Evolutionary conservation across 1,139 yeast genomes (phyloP).

Genomic region (Hemisphaericaspora lyxosophila): DNA sequence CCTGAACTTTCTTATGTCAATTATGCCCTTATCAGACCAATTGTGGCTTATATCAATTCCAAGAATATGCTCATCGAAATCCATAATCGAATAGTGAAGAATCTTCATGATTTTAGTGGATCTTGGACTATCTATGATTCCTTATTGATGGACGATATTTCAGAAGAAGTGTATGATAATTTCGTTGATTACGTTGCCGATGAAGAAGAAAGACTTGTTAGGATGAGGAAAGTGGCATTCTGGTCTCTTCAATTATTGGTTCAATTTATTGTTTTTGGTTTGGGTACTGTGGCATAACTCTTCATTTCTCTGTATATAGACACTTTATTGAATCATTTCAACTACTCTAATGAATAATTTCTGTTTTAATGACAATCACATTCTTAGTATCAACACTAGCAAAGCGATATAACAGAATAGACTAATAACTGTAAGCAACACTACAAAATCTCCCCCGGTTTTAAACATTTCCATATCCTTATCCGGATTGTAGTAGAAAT

Average conservation of each 20-base stretch:
- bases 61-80: conserved; percentile 87
- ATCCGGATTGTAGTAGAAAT: conserved; percentile 45
- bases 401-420: conserved; percentile 45
- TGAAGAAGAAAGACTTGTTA: conserved; percentile 69
- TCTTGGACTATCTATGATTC: conserved; percentile 96
- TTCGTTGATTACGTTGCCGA: conserved; percentile 87
- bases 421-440: conserved; percentile 44
- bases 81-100: conserved; percentile 79
- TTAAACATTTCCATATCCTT: conserved; percentile 41
- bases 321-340: too few species aligned
- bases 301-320: conserved; percentile 4
- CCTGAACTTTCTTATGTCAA: conserved; percentile 84
- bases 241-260: conserved; percentile 88
- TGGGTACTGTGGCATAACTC: conserved; percentile 48
- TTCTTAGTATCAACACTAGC: conserved; percentile 39
- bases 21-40: conserved; percentile 88
- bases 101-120: conserved; percentile 82
- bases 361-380: too few species aligned
- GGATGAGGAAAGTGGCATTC: conserved; percentile 84
- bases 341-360: too few species aligned
- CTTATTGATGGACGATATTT: conserved; percentile 84
- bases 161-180: conserved; percentile 86
- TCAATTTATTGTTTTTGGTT: conserved; percentile 77
- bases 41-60: conserved; percentile 92
- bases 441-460: conserved; percentile 53